Evolutionary conservation across 2,329 filamentous ascomycete genomes (phyloP).

Genomic region (Fusarium sp.): DNA sequence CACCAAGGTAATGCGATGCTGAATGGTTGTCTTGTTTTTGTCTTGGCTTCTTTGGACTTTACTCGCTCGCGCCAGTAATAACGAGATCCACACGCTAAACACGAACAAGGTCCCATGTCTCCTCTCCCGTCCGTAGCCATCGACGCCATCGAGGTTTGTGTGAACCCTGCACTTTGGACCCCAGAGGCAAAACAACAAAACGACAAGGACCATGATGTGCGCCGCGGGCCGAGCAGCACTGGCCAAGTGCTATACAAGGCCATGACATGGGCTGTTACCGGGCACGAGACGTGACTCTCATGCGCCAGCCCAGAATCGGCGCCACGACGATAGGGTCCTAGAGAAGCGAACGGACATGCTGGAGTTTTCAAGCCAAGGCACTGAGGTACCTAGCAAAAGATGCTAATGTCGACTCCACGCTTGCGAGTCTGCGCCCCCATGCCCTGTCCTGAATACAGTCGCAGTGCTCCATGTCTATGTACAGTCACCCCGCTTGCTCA

Average conservation of each 20-base stretch:
- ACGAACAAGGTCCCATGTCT: conserved; percentile 47
- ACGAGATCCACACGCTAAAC: conserved; percentile 43
- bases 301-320: conserved; percentile 44
- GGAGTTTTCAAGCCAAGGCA: conserved; percentile 31
- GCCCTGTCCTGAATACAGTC: conserved; percentile 32
- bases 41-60: conserved; percentile 31
- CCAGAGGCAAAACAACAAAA: conserved; percentile 42
- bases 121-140: conserved; percentile 47
- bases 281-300: conserved; percentile 46
- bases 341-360: conserved; percentile 35
- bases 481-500: conserved; percentile 29
- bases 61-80: conserved; percentile 40
- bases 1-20: conserved; percentile 29
- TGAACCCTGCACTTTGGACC: conserved; percentile 40
- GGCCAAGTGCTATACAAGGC: conserved; percentile 29
- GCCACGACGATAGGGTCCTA: conserved; percentile 41
- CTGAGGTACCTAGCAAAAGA: conserved; percentile 16
- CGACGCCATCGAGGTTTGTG: conserved; percentile 44
- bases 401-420: conserved; percentile 32
- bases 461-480: conserved; percentile 15
- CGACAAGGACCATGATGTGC: conserved; percentile 42
- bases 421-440: conserved; percentile 34
- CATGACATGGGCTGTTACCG: conserved; percentile 29
- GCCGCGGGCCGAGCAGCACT: conserved; percentile 44
- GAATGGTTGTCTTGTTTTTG: conserved; percentile 36